Conservation (phyloP, 78 protist species). For the Emiliania huxleyi region DNA sequence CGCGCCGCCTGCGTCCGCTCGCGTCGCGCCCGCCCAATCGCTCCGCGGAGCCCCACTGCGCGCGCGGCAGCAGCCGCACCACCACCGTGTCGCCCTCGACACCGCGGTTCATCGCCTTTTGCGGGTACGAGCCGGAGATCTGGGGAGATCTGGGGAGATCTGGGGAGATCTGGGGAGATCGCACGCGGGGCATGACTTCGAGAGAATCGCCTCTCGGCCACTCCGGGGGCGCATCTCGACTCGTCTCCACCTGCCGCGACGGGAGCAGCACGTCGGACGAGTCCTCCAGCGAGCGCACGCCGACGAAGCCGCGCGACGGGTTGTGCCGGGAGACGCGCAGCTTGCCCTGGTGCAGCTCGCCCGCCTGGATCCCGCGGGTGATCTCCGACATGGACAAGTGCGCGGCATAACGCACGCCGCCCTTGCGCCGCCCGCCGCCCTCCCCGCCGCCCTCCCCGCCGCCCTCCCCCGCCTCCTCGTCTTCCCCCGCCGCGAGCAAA, state of each 20-base stretch:
- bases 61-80: conserved; percentile 24
- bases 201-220: no score
- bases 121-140: no score
- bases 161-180: no score
- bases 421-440: neutral
- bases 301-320: neutral
- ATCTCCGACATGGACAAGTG: neutral
- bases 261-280: neutral
- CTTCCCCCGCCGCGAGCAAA: neutral
- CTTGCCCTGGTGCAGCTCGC: neutral
- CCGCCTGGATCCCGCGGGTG: neutral
- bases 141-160: no score
- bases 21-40: neutral
- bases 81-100: conserved; percentile 50
- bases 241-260: neutral
- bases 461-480: neutral
- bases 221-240: no score
- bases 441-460: neutral
- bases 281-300: neutral
- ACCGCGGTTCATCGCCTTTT: conserved; percentile 53
- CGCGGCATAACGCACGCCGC: neutral
- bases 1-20: no score
- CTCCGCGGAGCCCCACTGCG: conserved; percentile 16
- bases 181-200: no score
- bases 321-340: conserved; percentile 15